phyloP scores from a whole-genome alignment of 352 stramenopile species.

The Globisporangium ultimum region DNA sequence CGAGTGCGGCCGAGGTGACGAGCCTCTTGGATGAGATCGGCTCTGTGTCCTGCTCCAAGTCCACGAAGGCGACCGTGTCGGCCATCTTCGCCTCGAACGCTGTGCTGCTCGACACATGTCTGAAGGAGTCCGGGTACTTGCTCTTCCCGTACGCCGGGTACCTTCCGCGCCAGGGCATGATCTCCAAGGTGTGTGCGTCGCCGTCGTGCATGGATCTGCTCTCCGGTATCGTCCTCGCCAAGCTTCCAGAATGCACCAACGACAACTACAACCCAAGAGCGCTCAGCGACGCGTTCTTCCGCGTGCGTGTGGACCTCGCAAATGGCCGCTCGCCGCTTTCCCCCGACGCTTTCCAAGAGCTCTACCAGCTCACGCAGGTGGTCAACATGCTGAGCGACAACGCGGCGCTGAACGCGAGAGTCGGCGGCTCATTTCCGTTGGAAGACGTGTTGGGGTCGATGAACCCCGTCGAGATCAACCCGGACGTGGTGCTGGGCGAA shows the following conservation, averaged over 20 bases:
- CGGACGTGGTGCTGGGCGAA: conserved; percentile 22
- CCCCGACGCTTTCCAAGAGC: conserved; percentile 20
- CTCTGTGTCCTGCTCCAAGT: conserved; percentile 10
- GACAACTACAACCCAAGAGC: conserved; percentile 19
- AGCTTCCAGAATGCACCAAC: conserved; percentile 27
- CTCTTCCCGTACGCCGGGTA: conserved; percentile 17
- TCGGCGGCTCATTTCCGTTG: conserved; percentile 16
- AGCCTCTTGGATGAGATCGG: conserved; percentile 5
- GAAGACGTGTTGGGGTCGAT: conserved; percentile 6
- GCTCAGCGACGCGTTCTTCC: conserved; percentile 24
- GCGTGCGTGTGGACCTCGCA: conserved; percentile 20
- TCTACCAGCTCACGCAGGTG: conserved; percentile 25
- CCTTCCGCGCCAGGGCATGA: conserved; percentile 17
- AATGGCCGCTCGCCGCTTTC: conserved; percentile 13
- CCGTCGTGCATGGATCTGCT: conserved; percentile 25
- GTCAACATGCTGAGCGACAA: conserved; percentile 31
- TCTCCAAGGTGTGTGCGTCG: conserved; percentile 14
- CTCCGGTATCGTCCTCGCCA: conserved; percentile 22
- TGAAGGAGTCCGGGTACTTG: conserved; percentile 20
- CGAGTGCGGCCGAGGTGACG: conserved; percentile 5
- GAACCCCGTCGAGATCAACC: conserved; percentile 17
- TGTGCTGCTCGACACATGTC: conserved; percentile 20
- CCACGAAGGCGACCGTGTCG: conserved; percentile 12
- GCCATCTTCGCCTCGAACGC: conserved; percentile 20
- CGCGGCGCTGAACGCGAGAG: conserved; percentile 15